Evolutionary conservation across 2,329 filamentous ascomycete genomes (phyloP).

Genomic region (Juglanconis sp.): DNA sequence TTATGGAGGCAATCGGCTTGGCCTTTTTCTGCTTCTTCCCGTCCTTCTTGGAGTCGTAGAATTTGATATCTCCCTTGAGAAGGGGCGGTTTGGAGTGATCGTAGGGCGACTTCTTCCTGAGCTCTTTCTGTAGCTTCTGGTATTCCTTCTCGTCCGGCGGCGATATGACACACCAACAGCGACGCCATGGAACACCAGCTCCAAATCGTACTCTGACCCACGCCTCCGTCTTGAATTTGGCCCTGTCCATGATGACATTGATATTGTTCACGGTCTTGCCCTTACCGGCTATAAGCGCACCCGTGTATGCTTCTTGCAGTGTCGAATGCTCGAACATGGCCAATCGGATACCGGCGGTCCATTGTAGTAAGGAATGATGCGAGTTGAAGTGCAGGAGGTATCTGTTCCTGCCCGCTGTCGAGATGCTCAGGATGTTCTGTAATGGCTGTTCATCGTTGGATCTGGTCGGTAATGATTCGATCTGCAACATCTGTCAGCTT

Average conservation of each 20-base stretch:
- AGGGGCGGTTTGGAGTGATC: slow-evolving; percentile 65
- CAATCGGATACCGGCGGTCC: slow-evolving; percentile 90
- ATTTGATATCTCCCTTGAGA: slow-evolving; percentile 86
- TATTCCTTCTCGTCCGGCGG: slow-evolving; percentile 93
- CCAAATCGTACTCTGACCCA: slow-evolving; percentile 96
- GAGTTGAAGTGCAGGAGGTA: slow-evolving; percentile 97
- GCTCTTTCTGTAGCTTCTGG: slow-evolving; percentile 75
- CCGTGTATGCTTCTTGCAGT: slow-evolving; percentile 94
- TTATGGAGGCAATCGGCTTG: slow-evolving; percentile 85
- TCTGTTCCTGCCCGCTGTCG: slow-evolving; percentile 90
- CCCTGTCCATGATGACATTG: slow-evolving; percentile 78
- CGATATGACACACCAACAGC: slow-evolving; percentile 93
- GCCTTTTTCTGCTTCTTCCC: slow-evolving; percentile 83
- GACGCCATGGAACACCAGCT: slow-evolving; percentile 90
- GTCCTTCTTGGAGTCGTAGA: slow-evolving; percentile 76
- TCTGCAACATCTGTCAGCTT: slow-evolving; percentile 46
- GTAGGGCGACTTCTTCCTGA: slow-evolving; percentile 80
- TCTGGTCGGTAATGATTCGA: slow-evolving; percentile 84
- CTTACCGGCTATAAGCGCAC: slow-evolving; percentile 91
- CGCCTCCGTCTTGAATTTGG: slow-evolving; percentile 74
- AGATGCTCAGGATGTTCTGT: slow-evolving; percentile 93
- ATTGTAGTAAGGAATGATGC: slow-evolving; percentile 86
- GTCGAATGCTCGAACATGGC: slow-evolving; percentile 93
- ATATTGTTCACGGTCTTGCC: slow-evolving; percentile 89
- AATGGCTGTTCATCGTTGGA: slow-evolving; percentile 73